Conservation (phyloP, 2,329 filamentous ascomycete species). For the Lachnellula willkommii region DNA sequence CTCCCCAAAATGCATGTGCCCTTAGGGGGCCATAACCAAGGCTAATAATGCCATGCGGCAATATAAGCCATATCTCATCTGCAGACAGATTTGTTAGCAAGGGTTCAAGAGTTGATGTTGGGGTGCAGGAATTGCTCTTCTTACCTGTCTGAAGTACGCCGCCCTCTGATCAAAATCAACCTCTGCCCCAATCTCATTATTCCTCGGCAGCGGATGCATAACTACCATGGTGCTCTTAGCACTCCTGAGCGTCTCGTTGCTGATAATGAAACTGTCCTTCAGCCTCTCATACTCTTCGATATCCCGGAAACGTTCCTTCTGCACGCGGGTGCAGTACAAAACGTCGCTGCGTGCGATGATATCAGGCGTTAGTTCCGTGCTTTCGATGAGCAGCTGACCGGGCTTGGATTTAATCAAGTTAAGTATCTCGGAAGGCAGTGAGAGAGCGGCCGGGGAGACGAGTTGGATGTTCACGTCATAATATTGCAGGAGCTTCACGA, state of each 20-base stretch:
- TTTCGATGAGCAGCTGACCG: slow-evolving; percentile 72
- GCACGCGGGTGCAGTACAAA: slow-evolving; percentile 92
- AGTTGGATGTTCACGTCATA: slow-evolving; percentile 95
- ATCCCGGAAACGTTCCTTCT: slow-evolving; percentile 91
- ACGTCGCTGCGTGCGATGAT: slow-evolving; percentile 85
- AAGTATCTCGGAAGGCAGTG: slow-evolving; percentile 69
- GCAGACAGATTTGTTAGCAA: slow-evolving; percentile 12
- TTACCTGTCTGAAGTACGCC: slow-evolving; percentile 98
- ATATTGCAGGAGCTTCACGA: slow-evolving; percentile 88
- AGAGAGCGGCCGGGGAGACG: slow-evolving; percentile 73
- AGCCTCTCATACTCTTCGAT: slow-evolving; percentile 75
- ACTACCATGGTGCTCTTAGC: slow-evolving; percentile 92
- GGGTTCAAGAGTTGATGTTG: neutral
- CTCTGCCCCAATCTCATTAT: slow-evolving; percentile 89
- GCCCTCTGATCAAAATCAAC: slow-evolving; percentile 96
- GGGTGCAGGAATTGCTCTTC: slow-evolving; percentile 33
- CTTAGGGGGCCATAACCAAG: slow-evolving; percentile 65
- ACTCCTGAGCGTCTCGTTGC: slow-evolving; percentile 83
- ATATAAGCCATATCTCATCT: slow-evolving; percentile 98
- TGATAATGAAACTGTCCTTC: slow-evolving; percentile 83
- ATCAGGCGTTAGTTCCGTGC: slow-evolving; percentile 74
- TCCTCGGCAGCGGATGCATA: slow-evolving; percentile 90
- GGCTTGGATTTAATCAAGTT: slow-evolving; percentile 62
- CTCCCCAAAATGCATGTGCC: no score
- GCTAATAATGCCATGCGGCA: slow-evolving; percentile 96